These are phyloP conservation scores for Epichloe gansuensis DNA, from an alignment of 2,329 filamentous ascomycete genomes.

Conservation along the genomic window DNA sequence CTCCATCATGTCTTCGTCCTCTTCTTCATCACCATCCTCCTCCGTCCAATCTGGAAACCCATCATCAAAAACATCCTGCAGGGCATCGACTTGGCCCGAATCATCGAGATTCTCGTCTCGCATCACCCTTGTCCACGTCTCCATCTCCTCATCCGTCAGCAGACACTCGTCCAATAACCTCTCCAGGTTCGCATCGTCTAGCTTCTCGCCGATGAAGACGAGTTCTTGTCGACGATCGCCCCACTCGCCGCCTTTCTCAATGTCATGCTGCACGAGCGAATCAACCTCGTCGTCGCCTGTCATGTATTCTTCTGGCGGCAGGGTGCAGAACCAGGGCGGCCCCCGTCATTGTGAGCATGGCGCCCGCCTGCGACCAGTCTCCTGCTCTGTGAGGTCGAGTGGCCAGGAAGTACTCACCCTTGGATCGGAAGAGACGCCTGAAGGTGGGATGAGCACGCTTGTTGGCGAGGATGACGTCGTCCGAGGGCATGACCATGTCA, in stretches of 20 bases:
- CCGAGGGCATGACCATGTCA: constrained; percentile 21
- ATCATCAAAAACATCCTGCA: constrained; percentile 44
- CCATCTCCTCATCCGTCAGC: constrained; percentile 46
- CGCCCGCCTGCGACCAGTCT: constrained; percentile 53
- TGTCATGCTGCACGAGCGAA: constrained; percentile 35
- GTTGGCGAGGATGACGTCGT: constrained; percentile 37
- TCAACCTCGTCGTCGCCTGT: constrained; percentile 37
- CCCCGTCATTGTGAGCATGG: constrained; percentile 50
- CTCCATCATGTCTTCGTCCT: constrained; percentile 23
- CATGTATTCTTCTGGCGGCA: constrained; percentile 37
- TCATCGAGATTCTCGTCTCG: constrained; percentile 21
- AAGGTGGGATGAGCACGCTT: constrained; percentile 43
- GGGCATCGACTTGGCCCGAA: constrained; percentile 30
- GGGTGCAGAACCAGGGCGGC: constrained; percentile 48
- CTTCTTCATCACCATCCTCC: constrained; percentile 28
- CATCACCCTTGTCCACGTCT: constrained; percentile 41
- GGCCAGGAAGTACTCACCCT: constrained; percentile 49
- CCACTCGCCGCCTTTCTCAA: constrained; percentile 46
- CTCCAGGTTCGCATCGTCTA: constrained; percentile 41
- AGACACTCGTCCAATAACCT: constrained; percentile 47
- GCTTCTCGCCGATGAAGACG: constrained; percentile 59
- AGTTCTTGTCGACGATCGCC: constrained; percentile 60
- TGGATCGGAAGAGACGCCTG: constrained; percentile 46
- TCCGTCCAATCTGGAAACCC: constrained; percentile 44
- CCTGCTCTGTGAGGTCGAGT: constrained; percentile 42